Evolutionary conservation across 208 protist species (phyloP).

Genomic region (Willaertia magna): DNA sequence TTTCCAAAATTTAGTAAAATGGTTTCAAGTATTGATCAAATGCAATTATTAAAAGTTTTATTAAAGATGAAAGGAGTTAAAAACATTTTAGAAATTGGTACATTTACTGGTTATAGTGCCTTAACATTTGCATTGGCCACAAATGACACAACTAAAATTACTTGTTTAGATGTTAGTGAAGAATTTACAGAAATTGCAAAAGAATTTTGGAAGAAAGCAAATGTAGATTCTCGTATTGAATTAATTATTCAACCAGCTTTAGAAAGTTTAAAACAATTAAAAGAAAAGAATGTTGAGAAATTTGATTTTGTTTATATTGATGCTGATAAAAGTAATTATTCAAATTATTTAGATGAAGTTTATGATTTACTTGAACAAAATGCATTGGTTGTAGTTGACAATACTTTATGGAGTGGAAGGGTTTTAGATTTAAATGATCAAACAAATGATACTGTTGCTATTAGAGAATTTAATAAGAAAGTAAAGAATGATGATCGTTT

Average conservation of each 20-base stretch:
- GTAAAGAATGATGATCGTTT: slow-evolving; percentile 40
- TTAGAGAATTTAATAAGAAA: slow-evolving; percentile 34
- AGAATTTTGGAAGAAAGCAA: slow-evolving; percentile 34
- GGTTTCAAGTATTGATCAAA: neutral
- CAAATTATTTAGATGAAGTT: slow-evolving; percentile 42
- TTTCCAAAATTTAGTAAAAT: neutral
- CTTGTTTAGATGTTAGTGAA: slow-evolving; percentile 37
- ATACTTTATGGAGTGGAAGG: slow-evolving; percentile 36
- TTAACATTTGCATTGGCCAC: slow-evolving; percentile 34
- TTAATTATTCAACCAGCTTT: slow-evolving; percentile 33
- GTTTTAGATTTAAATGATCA: slow-evolving; percentile 19
- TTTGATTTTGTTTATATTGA: slow-evolving; percentile 57
- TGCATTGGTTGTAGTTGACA: slow-evolving; percentile 47
- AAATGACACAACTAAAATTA: slow-evolving; percentile 29
- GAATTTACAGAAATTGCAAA: slow-evolving; percentile 35
- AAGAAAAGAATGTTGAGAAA: slow-evolving; percentile 25
- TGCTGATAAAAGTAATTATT: slow-evolving; percentile 49
- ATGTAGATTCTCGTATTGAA: slow-evolving; percentile 44
- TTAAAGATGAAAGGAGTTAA: neutral
- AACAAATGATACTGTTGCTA: slow-evolving; percentile 13
- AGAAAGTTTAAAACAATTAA: slow-evolving; percentile 32
- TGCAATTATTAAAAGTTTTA: neutral
- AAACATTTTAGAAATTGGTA: slow-evolving; percentile 38
- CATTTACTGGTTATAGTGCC: slow-evolving; percentile 42
- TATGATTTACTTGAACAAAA: slow-evolving; percentile 34